Base-by-base conservation (phyloP, 805 yeast species). In the Sugiyamaella chiloensis region DNA sequence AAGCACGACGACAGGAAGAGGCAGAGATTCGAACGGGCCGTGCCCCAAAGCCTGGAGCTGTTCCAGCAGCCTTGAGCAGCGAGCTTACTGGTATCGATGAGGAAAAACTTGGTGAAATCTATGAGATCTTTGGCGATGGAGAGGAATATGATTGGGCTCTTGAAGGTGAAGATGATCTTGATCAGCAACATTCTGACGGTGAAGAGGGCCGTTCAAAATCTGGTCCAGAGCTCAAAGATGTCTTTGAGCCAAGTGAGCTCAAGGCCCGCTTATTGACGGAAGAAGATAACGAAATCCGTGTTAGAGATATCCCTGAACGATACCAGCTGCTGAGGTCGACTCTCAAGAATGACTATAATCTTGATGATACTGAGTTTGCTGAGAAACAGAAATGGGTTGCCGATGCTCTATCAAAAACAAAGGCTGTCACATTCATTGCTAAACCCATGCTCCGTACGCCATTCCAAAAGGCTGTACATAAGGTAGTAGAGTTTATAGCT, bases 121-220 rank as follows among this genome's bases (percentile, higher is more conserved):
- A 82, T 60, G 99, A 93, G 64, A 87, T 93, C 11, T 93, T 93
- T 63, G 99, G 99, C 55, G 95, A 89, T 65, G 99, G 99, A 44
- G 89, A 83, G 54, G 97, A 91, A 61, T 93, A 93, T 66, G 96
- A 87, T 48, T 93, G 99, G 98, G 99, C 99, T 9, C 72, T 93
- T 47, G 96, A 88, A 60, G 93, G 87, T 24, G 96, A 90, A 68
- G 81, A 79, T n/a, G 42, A 40, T 4, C 14, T 24, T 12, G 42
- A 40, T 4, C 14, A 14, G 21, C 29, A 40, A 8, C 24, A 16
- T 4, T 26, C 32, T 16, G 40, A 46, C 9, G 49, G 30, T 4
- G 46, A 30, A 21, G 49, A 39, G 36, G 39, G 24, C 12, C 69
- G 61, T 24, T 70, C 66, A 36, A 72, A 69, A 30, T 73, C 68